Conservation (phyloP, 192 early-diverging fungal species). For the Rhizophlyctis rosea region DNA sequence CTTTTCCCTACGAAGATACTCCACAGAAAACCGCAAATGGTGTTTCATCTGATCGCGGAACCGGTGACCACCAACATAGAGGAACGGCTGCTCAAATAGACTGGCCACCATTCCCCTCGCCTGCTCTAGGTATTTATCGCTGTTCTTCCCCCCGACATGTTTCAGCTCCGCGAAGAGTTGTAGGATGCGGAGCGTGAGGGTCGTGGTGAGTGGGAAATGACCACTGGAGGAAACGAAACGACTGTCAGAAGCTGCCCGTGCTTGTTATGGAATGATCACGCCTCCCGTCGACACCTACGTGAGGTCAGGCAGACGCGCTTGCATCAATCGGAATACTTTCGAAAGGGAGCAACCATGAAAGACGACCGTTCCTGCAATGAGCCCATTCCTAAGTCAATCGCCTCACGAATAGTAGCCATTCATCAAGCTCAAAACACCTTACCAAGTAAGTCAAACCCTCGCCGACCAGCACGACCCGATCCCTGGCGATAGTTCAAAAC, state of each 20-base stretch:
- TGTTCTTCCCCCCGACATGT: not conserved
- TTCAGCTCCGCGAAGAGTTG: constrained; percentile 22
- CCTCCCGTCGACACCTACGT: too few species aligned
- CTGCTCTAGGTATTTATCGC: too few species aligned
- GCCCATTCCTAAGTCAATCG: too few species aligned
- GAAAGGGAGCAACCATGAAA: constrained; percentile 36
- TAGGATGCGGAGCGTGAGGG: constrained; percentile 34
- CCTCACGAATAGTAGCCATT: too few species aligned
- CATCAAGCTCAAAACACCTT: too few species aligned
- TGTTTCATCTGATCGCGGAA: constrained; percentile 30
- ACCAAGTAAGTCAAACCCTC: constrained; percentile 38
- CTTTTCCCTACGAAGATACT: constrained; percentile 32
- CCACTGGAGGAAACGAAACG: too few species aligned
- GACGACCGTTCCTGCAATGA: constrained; percentile 37
- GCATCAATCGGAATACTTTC: constrained; percentile 40
- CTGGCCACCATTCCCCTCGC: too few species aligned
- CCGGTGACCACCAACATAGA: not conserved
- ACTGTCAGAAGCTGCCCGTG: too few species aligned
- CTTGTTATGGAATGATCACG: too few species aligned
- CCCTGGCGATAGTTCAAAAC: constrained; percentile 43
- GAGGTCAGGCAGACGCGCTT: constrained; percentile 33
- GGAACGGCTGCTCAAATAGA: not conserved
- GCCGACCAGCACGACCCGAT: constrained; percentile 32
- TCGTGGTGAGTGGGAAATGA: constrained; percentile 42
- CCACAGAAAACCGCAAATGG: constrained; percentile 43